Evolutionary conservation across 1,284 basidiomycete species (phyloP), one percentile per base, ranked within the genome.

Genomic region (Sporisorium reilianum): DNA sequence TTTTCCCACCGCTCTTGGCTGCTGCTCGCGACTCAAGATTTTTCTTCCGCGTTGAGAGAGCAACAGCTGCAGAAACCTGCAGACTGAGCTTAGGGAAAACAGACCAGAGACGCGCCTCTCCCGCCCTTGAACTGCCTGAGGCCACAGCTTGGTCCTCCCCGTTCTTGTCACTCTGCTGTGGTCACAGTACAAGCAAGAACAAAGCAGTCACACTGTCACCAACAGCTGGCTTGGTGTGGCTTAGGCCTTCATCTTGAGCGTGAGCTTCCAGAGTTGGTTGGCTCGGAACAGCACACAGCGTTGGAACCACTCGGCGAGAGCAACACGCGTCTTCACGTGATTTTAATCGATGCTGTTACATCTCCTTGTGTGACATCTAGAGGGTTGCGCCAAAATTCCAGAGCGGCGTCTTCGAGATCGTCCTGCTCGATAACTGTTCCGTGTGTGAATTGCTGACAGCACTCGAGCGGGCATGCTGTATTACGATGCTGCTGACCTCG

Each of bases 291-390:
- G n/a, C n/a, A n/a, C n/a, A n/a, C n/a, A n/a, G n/a, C n/a, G n/a
- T n/a, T n/a, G n/a, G n/a, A n/a, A n/a, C n/a, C n/a, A n/a, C n/a
- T 41, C 6, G 16, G 3, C n/a, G 32, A 14, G 5, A 36, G 48
- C 40, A 10, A 40, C 16, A 55, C 61, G 67, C 67, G 62, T 61
- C 32, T 58, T 25, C 59, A 68, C 65, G 65, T 63, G 65, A 68
- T 55, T 32, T n/a, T 4, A 10, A 14, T 28, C 10, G 9, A 22
- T 11, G 20, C 28, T 66, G 64, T 66, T 61, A 66, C 40, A 56
- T 62, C 32, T 12, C 2, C 28, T 28, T n/a, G 40, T 25, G 26
- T 49, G n/a, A 30, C 45, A 48, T 20, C 7, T 22, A 8, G 10
- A 22, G n/a, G n/a, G 7, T n/a, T n/a, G 36, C 38, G 38, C 38